These are phyloP conservation scores for Irpex lacteus DNA, from an alignment of 1,284 basidiomycete genomes.

Conservation along the genomic window DNA sequence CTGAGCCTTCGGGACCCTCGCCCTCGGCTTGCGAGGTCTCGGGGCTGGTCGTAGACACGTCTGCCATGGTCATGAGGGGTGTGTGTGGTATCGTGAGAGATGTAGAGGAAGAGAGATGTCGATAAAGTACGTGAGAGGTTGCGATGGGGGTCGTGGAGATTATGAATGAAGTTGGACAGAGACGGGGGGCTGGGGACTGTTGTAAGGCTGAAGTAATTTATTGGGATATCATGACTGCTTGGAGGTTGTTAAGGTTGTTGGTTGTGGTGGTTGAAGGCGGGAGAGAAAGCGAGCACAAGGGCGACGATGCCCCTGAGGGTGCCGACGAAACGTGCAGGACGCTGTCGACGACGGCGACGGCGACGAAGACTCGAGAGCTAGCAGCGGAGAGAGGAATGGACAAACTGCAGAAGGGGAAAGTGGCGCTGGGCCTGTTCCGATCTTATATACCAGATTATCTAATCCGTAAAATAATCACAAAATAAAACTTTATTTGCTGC, in stretches of 20 bases:
- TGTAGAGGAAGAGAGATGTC: constrained; percentile 12
- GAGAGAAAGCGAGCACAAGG: constrained; percentile 27
- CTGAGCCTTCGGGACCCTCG: constrained; percentile 55
- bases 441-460: constrained; percentile 17
- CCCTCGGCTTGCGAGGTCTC: constrained; percentile 52
- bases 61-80: constrained; percentile 16
- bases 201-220: constrained; percentile 23
- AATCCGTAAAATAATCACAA: constrained; percentile 11
- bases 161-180: constrained; percentile 17
- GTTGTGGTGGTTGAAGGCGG: constrained; percentile 15
- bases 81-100: constrained; percentile 13
- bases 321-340: constrained; percentile 19
- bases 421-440: constrained; percentile 9
- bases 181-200: constrained; percentile 18
- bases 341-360: constrained; percentile 14
- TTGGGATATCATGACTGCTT: constrained; percentile 35
- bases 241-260: constrained; percentile 21
- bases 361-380: constrained; percentile 10
- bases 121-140: constrained; percentile 8
- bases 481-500: constrained; percentile 1
- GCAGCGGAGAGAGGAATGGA: constrained; percentile 19
- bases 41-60: constrained; percentile 19
- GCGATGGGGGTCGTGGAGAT: constrained; percentile 7
- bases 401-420: constrained; percentile 14
- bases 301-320: constrained; percentile 29